Base-by-base conservation (phyloP, 192 early-diverging fungal species). In the Thoreauomyces humboldtii region DNA sequence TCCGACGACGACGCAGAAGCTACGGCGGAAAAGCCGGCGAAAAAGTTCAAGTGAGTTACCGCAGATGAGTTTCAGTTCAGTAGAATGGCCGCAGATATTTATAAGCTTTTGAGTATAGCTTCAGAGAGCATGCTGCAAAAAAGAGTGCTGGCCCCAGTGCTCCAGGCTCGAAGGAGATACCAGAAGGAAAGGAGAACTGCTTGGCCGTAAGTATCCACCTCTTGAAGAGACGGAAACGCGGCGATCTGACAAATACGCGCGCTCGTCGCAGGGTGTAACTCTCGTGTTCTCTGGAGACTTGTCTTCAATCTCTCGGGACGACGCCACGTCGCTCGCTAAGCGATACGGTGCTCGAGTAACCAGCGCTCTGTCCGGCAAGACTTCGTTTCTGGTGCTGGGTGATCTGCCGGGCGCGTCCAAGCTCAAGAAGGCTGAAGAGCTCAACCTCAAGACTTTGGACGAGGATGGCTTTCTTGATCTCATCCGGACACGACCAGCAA, bases 231-330 rank as follows among this genome's bases (percentile, higher is more conserved):
- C n/a, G n/a, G n/a, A n/a, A n/a, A n/a, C n/a, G n/a, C n/a, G n/a
- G n/a, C n/a, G n/a, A n/a, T n/a, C n/a, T n/a, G n/a, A n/a, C n/a
- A n/a, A n/a, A n/a, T n/a, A n/a, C n/a, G n/a, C n/a, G n/a, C n/a
- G n/a, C n/a, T n/a, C n/a, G n/a, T n/a, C 27, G 19, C 37, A 72
- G 50, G 91, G 88, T 17, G 65, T 87, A 51, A 87, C 90, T 0
- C 97, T 99, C 87, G 98, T 99, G 0, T 82, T 98, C 42, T 92
- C 96, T 2, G 98, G 98, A 43, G 92, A 98, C 46, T 81, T 95
- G 27, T 71, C 78, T 9, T 84, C 85, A 7, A 69, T 98, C 14
- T 80, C 85, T 1, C 83, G 92, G 11, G 87, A 92, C 19, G 85
- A 89, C 50, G 82, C 88, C 4, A 74, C 82, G 24, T 90, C 94